These are phyloP conservation scores for Gynostemma pentaphyllum DNA, from an alignment of 306 rosid species.

Conservation along the genomic window DNA sequence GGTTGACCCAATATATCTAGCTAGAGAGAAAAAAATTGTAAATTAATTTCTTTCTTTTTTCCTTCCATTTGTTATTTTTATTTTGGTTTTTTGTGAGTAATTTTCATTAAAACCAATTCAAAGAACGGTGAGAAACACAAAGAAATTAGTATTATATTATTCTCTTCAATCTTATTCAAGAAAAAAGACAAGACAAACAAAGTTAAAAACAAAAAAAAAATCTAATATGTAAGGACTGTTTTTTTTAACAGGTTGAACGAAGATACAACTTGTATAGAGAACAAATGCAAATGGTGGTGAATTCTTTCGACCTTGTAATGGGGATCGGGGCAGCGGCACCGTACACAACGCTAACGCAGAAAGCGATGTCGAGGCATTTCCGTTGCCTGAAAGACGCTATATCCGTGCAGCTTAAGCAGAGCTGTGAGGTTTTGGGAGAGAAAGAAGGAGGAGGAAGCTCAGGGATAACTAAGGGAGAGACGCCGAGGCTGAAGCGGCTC, in stretches of 20 bases:
- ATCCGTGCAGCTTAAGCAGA: conserved; percentile 50
- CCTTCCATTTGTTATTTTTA: background rate
- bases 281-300: conserved; percentile 95
- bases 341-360: conserved; percentile 83
- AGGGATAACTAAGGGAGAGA: conserved; percentile 91
- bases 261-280: conserved; percentile 90
- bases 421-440: conserved; percentile 77
- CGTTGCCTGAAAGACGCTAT: conserved; percentile 88
- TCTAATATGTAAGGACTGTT: no score
- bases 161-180: background rate
- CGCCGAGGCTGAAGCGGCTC: conserved; percentile 75
- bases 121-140: conserved; percentile 13
- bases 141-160: background rate
- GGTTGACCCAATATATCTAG: conserved; percentile 7
- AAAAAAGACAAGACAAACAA: background rate
- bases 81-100: background rate
- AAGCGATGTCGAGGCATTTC: conserved; percentile 94
- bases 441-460: conserved; percentile 63
- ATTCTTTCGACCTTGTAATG: conserved; percentile 83
- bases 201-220: background rate
- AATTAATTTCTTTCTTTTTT: background rate
- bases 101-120: conserved; percentile 1
- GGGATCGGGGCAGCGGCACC: conserved; percentile 92
- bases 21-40: no score
- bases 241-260: conserved; percentile 59